phyloP scores from a whole-genome alignment of 768 basidiomycete species.

The Hortiboletus flavorubellus region DNA sequence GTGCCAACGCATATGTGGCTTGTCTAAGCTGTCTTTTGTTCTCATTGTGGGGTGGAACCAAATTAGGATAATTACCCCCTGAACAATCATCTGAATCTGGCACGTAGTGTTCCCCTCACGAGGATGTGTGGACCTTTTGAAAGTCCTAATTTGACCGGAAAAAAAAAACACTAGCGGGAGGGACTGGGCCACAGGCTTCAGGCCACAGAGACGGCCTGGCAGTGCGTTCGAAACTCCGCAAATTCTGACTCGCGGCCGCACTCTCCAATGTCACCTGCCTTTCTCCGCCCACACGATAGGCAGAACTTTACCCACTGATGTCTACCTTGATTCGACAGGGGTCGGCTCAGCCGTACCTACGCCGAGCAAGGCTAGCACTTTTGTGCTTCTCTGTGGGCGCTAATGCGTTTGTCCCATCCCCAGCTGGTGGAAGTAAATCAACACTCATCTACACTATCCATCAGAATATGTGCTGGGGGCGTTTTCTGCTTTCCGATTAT shows the following conservation, averaged over 20 bases:
- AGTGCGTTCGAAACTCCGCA: slow-evolving; percentile 1
- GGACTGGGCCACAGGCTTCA: too few relatives aligned
- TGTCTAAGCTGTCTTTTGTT: slow-evolving; percentile 27
- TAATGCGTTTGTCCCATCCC: slow-evolving; percentile 52
- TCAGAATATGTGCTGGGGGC: slow-evolving; percentile 73
- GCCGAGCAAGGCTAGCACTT: slow-evolving; percentile 27
- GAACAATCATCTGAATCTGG: neutral
- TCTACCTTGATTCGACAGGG: slow-evolving; percentile 6
- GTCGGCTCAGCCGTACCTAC: slow-evolving; percentile 12
- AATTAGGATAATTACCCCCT: slow-evolving; percentile 17
- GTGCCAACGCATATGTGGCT: neutral
- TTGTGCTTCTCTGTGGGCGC: slow-evolving; percentile 54
- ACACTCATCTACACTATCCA: neutral
- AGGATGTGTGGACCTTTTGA: neutral
- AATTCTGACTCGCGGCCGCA: too few relatives aligned
- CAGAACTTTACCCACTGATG: slow-evolving; percentile 7
- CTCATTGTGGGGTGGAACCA: neutral
- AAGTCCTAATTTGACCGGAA: neutral
- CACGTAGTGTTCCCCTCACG: neutral
- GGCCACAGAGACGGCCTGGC: neutral
- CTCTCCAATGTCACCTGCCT: neutral
- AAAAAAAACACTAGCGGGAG: neutral
- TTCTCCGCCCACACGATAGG: too few relatives aligned
- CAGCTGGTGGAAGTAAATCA: neutral
- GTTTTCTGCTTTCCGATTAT: slow-evolving; percentile 78